These are phyloP conservation scores for Fusarium succisae DNA, from an alignment of 2,329 filamentous ascomycete species.

Conservation along the genomic window DNA sequence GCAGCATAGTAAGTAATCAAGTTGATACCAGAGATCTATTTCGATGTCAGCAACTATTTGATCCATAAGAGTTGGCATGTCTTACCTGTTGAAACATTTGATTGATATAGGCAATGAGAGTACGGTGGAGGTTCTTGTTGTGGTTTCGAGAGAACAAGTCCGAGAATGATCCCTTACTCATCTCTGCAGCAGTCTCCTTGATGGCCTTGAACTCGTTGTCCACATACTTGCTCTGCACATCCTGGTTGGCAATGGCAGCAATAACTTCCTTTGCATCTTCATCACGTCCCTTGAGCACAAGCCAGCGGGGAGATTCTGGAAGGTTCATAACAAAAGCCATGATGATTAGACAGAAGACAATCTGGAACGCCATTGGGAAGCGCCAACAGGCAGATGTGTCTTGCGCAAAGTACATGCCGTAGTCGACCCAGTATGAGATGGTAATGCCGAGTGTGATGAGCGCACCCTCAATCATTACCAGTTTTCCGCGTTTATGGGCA, in stretches of 20 bases:
- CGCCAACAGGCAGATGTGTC: constrained; percentile 58
- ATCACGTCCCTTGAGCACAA: constrained; percentile 56
- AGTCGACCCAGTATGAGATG: constrained; percentile 69
- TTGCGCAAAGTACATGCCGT: constrained; percentile 62
- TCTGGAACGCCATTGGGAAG: constrained; percentile 66
- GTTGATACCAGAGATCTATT: constrained; percentile 64
- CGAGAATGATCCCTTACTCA: constrained; percentile 67
- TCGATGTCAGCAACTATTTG: neutral
- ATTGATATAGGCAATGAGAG: constrained; percentile 68
- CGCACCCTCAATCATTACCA: constrained; percentile 69
- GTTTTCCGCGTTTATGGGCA: constrained; percentile 66
- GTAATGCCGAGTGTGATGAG: constrained; percentile 67
- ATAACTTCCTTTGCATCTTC: constrained; percentile 60
- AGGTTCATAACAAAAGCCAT: constrained; percentile 61
- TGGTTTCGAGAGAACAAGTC: constrained; percentile 67
- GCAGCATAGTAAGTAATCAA: constrained; percentile 72
- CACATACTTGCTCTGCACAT: constrained; percentile 65
- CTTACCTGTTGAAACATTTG: constrained; percentile 67
- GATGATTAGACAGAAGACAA: constrained; percentile 68
- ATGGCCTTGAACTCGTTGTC: constrained; percentile 68
- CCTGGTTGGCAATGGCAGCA: constrained; percentile 63
- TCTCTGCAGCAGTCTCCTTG: constrained; percentile 74
- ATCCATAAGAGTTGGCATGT: fast-evolving
- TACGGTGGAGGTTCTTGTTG: constrained; percentile 66
- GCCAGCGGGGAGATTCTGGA: constrained; percentile 63